Evolutionary conservation across 306 rosid species (phyloP).

Genomic region (Dryas drummondii): DNA sequence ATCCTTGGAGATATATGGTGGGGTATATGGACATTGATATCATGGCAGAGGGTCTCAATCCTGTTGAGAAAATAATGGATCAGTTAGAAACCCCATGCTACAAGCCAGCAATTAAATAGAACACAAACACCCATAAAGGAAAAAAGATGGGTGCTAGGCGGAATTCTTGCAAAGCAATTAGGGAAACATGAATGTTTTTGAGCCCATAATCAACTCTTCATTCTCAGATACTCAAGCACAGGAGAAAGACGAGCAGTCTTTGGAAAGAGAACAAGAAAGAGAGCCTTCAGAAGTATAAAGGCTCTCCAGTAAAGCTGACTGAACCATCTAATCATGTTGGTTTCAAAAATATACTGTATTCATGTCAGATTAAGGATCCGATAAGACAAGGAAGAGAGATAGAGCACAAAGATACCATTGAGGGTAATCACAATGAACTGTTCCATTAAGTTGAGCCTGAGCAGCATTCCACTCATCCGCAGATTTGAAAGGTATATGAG

Average conservation of each 20-base stretch:
- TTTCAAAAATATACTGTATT: background rate
- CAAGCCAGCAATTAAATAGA: conserved; percentile 6
- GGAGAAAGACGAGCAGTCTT: too few relatives aligned
- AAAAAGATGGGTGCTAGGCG: background rate
- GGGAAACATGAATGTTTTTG: background rate
- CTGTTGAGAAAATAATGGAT: conserved; percentile 43
- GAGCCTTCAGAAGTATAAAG: background rate
- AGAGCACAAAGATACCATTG: conserved; percentile 49
- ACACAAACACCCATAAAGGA: background rate
- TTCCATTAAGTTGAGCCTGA: conserved; percentile 93
- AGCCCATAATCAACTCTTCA: background rate
- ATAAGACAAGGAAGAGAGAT: conserved; percentile 17
- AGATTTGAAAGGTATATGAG: conserved; percentile 89
- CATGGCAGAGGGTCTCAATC: conserved; percentile 85
- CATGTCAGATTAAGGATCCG: conserved; percentile 23
- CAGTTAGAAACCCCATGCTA: conserved; percentile 17
- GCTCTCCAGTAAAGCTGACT: background rate
- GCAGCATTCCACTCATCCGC: conserved; percentile 94
- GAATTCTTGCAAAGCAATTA: background rate
- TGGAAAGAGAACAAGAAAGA: too few relatives aligned
- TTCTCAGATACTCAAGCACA: too few relatives aligned
- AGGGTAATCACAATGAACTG: conserved; percentile 96
- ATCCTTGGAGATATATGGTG: conserved; percentile 90
- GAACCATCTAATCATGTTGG: background rate
- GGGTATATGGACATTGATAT: conserved; percentile 86